Conservation (phyloP, 23 red algal genomes). For the Gracilaria vermiculophylla region DNA sequence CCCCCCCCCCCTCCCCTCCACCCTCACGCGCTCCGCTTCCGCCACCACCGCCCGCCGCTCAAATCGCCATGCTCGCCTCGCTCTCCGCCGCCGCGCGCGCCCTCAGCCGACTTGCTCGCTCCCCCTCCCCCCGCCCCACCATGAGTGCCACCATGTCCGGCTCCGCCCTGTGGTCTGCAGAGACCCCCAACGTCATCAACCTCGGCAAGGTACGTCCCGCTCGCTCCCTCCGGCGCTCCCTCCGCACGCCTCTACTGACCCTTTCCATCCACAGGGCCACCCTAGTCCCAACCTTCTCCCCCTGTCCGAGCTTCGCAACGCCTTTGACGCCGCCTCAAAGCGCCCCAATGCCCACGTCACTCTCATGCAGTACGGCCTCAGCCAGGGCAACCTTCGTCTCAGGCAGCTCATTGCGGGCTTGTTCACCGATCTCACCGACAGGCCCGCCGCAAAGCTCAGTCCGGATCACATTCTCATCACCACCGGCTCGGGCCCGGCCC, state of each 20-base stretch:
- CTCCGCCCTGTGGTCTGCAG: neutral
- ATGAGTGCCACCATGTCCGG: neutral
- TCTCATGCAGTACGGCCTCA: slow-evolving; percentile 72
- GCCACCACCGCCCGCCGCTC: neutral
- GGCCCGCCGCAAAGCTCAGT: neutral
- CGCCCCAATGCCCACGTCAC: slow-evolving; percentile 21
- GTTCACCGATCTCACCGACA: neutral
- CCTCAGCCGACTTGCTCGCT: neutral
- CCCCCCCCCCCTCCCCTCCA: neutral
- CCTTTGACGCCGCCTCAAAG: slow-evolving; percentile 5
- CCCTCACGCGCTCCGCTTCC: neutral
- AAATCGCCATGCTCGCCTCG: neutral
- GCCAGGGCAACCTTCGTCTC: slow-evolving; percentile 32
- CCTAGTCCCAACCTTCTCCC: slow-evolving; percentile 70
- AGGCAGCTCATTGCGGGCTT: neutral
- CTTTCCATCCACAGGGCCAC: slow-evolving; percentile 58
- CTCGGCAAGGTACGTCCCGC: slow-evolving; percentile 28
- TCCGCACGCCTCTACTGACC: too few species aligned
- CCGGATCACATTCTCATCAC: slow-evolving; percentile 79
- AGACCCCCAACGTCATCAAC: neutral
- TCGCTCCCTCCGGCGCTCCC: too few species aligned
- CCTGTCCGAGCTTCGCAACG: slow-evolving; percentile 18
- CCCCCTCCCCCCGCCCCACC: neutral
- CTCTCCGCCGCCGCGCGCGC: neutral
- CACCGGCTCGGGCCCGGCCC: slow-evolving; percentile 64